Base-by-base conservation (phyloP, 2,329 filamentous ascomycete species). In the Penicillium sp. region DNA sequence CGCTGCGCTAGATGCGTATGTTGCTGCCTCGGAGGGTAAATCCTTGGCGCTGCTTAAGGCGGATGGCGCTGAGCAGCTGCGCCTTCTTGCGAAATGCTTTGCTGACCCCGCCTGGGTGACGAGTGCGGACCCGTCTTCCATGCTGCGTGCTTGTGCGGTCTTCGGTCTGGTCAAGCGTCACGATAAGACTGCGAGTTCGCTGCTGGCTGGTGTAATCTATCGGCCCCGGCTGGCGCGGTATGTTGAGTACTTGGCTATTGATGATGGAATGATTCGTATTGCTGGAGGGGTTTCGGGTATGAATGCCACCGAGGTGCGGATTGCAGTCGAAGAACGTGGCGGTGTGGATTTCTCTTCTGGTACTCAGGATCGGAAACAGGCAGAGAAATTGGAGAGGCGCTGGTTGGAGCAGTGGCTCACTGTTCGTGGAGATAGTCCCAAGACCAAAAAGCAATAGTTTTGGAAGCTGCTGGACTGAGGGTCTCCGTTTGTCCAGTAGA, bases 311-410 rank as follows among this genome's bases (percentile, higher is more conserved):
- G 90, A 95, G 76, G 74, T 91, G 18, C 74, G 76, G 56, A 80
- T 90, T 55, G 90, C 90, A 13, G 88, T 88, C 64, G 79, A 84
- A 53, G 88, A 91, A 60, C 80, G 88, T 13, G 89, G 87, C 4
- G 72, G 71, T 26, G 66, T 70, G n/a, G 72, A 71, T 53, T 60
- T 71, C 34, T 57, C 59, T 18, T 58, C 57, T 40, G 66, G 58
- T 8, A 29, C 45, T 34, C 47, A 50, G 32, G 54, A 56, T 18
- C 63, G 51, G 1, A 61, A 56, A 48, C 61, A 67, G 52, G 65
- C 51, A 2, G 72, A 73, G 55, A 52, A 51, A 30, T 59, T 61
- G 29, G 62, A 74, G 62, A 68, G 70, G 52, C 61, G 62, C 46
- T 75, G 74, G 72, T 64, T 76, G 61, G 61, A 62, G 34, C 61